Evolutionary conservation across 805 yeast species (phyloP), one percentile per base, ranked within the genome.

Genomic region (Wickerhamomyces tratensis): DNA sequence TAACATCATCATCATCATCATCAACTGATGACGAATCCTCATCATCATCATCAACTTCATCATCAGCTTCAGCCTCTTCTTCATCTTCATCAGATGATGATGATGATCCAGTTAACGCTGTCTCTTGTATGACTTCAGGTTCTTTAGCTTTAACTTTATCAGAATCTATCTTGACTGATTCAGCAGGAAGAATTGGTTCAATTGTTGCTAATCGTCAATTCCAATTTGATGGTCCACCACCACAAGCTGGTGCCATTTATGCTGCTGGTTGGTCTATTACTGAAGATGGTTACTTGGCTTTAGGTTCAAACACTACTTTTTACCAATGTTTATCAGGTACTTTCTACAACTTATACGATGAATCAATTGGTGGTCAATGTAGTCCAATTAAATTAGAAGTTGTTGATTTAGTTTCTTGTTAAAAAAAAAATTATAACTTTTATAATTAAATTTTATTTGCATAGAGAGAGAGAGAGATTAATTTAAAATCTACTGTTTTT

Each of bases 161-260:
- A 35, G 64, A 54, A 31, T 62, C 76, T 47, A 53, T 74, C 39
- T 67, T 81, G 51, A 69, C 62, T 13, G 87, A 80, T 53, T 54
- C 69, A 20, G 50, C 65, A 47, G 80, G 80, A 36, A 76, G 87
- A 71, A 63, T 80, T 51, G 86, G 86, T 49, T 74, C 85, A 38
- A 78, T 80, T 63, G 87, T 80, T 50, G 77, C 86, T 40, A 80
- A 79, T 76, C 70, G 80, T 67, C 87, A 80, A 67, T 80, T 80
- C 73, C 87, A 80, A 66, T 80, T 80, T 56, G 87, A 80, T 61
- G 86, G 86, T 56, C 84, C 86, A 44, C 81, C 83, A 64, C 86
- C 86, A 51, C 87, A 80, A 69, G 83, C 80, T 29, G 82, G 82
- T 60, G 71, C 82, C 42, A 69, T 76, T 53, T 74, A 71, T 55